Percentiles rank a stretch among this genome's conserved stretches.
Evolutionary conservation across 441 rosid species (phyloP).

Genomic region (Cnidoscolus chayamansa): DNA sequence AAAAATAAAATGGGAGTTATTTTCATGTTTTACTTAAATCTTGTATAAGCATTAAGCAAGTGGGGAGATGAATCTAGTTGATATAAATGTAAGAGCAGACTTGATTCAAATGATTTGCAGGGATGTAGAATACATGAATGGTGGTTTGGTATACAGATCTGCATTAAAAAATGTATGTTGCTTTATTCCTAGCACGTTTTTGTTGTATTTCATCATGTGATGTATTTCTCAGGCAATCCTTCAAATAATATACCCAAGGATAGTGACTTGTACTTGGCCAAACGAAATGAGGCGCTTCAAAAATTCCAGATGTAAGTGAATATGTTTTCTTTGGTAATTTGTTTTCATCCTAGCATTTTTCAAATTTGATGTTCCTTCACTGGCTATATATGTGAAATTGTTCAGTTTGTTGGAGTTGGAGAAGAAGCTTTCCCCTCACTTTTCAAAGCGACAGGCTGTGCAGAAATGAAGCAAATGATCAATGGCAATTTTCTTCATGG

Average conservation of each 20-base stretch:
- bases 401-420: conserved; percentile 76
- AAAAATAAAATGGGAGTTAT: background rate
- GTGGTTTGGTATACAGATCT: background rate
- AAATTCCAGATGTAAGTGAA: conserved; percentile 74
- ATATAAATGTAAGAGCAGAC: background rate
- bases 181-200: background rate
- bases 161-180: background rate
- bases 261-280: conserved; percentile 64
- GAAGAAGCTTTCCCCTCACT: conserved; percentile 69
- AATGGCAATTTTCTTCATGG: background rate
- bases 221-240: conserved; percentile 47
- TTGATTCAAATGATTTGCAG: background rate
- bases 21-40: background rate
- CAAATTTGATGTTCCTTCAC: conserved; percentile 7
- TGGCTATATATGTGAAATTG: conserved; percentile 9
- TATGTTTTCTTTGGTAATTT: background rate
- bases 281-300: conserved; percentile 68
- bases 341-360: background rate
- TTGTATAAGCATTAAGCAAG: background rate
- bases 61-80: background rate
- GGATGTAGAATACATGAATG: background rate
- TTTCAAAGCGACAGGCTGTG: conserved; percentile 39
- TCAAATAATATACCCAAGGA: conserved; percentile 71
- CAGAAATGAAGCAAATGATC: conserved; percentile 25
- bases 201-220: background rate